Conservation (phyloP, 1,284 basidiomycete genomes). For the Trichosporon coremiiforme region DNA sequence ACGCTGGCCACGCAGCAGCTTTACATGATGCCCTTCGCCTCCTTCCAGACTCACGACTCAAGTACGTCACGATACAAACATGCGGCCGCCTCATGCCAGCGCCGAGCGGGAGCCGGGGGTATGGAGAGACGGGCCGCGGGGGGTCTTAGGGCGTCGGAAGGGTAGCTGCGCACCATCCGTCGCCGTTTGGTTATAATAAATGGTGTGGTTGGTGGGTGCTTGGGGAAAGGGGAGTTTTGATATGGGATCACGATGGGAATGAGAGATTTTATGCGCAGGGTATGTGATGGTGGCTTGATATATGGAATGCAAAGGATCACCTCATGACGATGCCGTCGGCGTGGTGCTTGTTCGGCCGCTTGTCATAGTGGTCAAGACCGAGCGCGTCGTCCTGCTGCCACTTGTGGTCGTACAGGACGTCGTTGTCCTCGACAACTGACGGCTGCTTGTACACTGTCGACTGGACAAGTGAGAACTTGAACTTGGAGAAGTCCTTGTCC, state of each 20-base stretch:
- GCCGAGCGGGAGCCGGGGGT: background rate
- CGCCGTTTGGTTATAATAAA: background rate
- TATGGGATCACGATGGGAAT: conserved; percentile 8
- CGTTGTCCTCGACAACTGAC: conserved; percentile 92
- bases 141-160: background rate
- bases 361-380: conserved; percentile 94
- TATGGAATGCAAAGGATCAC: conserved; percentile 30
- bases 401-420: conserved; percentile 94
- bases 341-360: conserved; percentile 61
- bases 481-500: conserved; percentile 95
- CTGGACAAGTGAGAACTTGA: conserved; percentile 89
- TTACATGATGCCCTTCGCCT: conserved; percentile 3
- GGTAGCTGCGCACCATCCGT: background rate
- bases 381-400: conserved; percentile 92
- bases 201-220: background rate
- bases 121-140: background rate
- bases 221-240: background rate
- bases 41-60: background rate
- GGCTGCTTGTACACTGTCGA: conserved; percentile 95
- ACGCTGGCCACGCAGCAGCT: background rate
- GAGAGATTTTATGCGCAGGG: conserved; percentile 17
- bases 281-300: conserved; percentile 9
- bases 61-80: conserved; percentile 20
- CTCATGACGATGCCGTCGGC: conserved; percentile 86
- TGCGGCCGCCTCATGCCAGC: background rate